A percentile compares a stretch with the other conserved stretches of the same genome.
These are phyloP conservation scores for Aspergillus unguis DNA, from an alignment of 2,329 filamentous ascomycete species.

Conservation along the genomic window DNA sequence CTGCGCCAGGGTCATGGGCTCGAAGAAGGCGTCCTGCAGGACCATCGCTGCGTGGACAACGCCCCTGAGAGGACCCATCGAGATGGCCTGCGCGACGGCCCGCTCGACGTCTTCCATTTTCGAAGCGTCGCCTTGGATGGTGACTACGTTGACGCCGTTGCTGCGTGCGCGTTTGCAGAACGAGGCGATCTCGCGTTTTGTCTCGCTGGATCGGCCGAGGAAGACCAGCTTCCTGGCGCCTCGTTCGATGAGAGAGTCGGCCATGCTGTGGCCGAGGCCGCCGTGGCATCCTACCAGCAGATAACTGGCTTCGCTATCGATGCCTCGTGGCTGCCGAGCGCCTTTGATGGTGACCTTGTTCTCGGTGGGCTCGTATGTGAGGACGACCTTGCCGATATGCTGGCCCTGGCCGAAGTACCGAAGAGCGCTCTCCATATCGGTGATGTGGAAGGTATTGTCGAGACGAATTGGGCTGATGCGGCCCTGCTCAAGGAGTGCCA, in stretches of 20 bases:
- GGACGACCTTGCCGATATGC: constrained; percentile 7
- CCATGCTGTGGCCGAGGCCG: constrained; percentile 50
- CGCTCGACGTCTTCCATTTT: constrained; percentile 8
- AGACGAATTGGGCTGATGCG: constrained; percentile 1
- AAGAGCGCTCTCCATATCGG: constrained; percentile 3
- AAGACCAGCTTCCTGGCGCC: constrained; percentile 36
- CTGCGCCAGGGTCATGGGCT: constrained; percentile 48
- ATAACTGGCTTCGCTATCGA: constrained; percentile 44
- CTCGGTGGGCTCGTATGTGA: background rate
- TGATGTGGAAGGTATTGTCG: constrained; percentile 1
- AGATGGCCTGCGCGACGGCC: background rate
- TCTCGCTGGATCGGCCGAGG: constrained; percentile 44
- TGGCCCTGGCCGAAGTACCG: background rate
- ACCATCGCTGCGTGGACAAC: constrained; percentile 20
- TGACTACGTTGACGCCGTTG: background rate
- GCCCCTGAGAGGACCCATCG: constrained; percentile 11
- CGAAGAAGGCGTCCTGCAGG: constrained; percentile 47
- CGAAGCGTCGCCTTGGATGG: background rate
- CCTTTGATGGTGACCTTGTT: constrained; percentile 1
- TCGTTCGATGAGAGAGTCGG: constrained; percentile 12
- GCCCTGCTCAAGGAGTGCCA: background rate
- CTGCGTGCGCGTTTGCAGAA: background rate
- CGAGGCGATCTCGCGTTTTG: constrained; percentile 5
- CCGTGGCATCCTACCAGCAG: constrained; percentile 55
- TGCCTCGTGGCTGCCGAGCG: background rate